Conservation (phyloP, 1,139 yeast species). For the Zhuliangozyma parablackwelliae region DNA sequence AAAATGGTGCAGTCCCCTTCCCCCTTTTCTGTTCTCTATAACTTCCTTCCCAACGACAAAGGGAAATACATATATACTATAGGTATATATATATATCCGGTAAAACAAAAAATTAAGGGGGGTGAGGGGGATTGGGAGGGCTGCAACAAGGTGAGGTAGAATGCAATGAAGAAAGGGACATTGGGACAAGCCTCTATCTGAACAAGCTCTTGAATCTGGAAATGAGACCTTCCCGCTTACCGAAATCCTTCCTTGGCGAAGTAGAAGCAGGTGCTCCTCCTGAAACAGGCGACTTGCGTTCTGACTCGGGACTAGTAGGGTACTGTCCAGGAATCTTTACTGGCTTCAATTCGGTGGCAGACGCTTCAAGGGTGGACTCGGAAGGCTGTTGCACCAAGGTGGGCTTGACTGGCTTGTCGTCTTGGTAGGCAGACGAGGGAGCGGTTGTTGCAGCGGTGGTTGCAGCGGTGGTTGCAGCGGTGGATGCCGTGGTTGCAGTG, state of each 20-base stretch:
- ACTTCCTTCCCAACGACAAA: no score
- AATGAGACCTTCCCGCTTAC: constrained; percentile 25
- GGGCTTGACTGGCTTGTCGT: constrained; percentile 8
- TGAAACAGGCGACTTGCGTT: constrained; percentile 5
- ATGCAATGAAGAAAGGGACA: constrained; percentile 1
- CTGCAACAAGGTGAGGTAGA: no score
- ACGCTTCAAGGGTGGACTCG: constrained; percentile 10
- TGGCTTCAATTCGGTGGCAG: constrained; percentile 4
- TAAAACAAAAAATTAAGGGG: no score
- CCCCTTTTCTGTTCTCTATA: no score
- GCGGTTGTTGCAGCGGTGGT: constrained; percentile 5
- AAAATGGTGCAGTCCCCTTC: no score
- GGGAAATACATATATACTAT: no score
- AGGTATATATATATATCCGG: no score
- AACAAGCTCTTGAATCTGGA: constrained; percentile 34
- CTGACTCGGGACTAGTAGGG: constrained; percentile 14
- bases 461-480: constrained; percentile 5
- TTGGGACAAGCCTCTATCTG: constrained; percentile 12
- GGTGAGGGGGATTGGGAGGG: no score
- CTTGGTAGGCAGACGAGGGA: constrained; percentile 2
- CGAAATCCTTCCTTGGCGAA: constrained; percentile 2
- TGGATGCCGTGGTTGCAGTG: no score
- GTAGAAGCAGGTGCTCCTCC: constrained; percentile 2
- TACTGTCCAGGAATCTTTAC: constrained; percentile 22
- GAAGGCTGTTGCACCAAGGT: constrained; percentile 9